phyloP scores from a whole-genome alignment of 1,139 yeast genomes.

The Zygoascus hellenicus region DNA sequence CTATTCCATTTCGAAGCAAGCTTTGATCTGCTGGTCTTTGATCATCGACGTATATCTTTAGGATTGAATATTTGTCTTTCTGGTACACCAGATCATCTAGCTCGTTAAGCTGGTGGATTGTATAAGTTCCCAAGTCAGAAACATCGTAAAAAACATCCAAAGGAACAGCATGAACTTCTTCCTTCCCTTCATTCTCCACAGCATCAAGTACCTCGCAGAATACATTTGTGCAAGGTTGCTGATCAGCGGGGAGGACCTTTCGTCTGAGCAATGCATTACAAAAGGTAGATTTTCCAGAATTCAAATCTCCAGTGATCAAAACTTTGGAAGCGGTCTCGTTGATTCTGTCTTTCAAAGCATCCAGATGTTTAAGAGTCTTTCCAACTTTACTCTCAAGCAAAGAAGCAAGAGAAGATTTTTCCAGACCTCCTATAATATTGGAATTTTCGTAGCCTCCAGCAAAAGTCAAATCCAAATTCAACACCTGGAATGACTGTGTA shows the following conservation, averaged over 20 bases:
- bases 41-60: slow-evolving; percentile 81
- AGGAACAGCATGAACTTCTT: slow-evolving; percentile 92
- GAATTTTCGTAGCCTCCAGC: slow-evolving; percentile 44
- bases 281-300: slow-evolving; percentile 93
- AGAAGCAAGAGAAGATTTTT: slow-evolving; percentile 58
- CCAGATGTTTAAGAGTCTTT: slow-evolving; percentile 59
- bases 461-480: slow-evolving; percentile 58
- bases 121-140: slow-evolving; percentile 61
- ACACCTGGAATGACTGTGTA: slow-evolving; percentile 46
- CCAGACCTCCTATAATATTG: slow-evolving; percentile 48
- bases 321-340: slow-evolving; percentile 93
- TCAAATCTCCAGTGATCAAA: slow-evolving; percentile 92
- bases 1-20: slow-evolving; percentile 79
- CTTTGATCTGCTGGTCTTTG: slow-evolving; percentile 62
- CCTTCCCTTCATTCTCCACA: slow-evolving; percentile 62
- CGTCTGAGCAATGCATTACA: slow-evolving; percentile 85
- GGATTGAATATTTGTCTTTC: slow-evolving; percentile 62
- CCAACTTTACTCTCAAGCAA: slow-evolving; percentile 58
- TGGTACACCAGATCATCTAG: slow-evolving; percentile 68
- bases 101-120: slow-evolving; percentile 46
- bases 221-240: slow-evolving; percentile 95
- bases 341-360: slow-evolving; percentile 73
- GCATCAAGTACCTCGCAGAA: slow-evolving; percentile 94
- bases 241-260: slow-evolving; percentile 85
- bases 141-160: slow-evolving; percentile 54